These are phyloP conservation scores for Puccinia coronata DNA, from an alignment of 1,284 basidiomycete genomes.

Conservation along the genomic window DNA sequence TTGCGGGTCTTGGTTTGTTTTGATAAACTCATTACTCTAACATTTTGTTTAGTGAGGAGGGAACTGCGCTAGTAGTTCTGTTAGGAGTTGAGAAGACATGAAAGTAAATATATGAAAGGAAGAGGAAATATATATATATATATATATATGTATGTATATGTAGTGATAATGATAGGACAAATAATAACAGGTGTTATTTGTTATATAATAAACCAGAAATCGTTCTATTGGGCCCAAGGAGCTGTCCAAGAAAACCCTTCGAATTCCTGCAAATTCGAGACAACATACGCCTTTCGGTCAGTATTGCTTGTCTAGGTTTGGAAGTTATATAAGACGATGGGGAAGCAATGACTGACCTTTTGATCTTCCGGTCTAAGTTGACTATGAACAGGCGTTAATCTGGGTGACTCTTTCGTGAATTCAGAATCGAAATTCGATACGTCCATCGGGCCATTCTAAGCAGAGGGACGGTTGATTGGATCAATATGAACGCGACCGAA, in stretches of 20 bases:
- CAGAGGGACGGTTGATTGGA: background rate
- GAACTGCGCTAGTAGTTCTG: background rate
- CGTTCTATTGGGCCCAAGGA: conserved; percentile 46
- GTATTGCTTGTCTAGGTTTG: background rate
- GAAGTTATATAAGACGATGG: background rate
- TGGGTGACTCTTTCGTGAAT: conserved; percentile 95
- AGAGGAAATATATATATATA: background rate
- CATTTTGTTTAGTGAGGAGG: background rate
- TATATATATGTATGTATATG: background rate
- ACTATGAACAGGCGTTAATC: conserved; percentile 93
- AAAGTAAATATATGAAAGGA: background rate
- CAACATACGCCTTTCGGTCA: background rate
- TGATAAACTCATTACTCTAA: background rate
- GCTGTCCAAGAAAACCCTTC: conserved; percentile 80
- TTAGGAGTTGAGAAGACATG: background rate
- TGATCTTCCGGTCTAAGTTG: conserved; percentile 91
- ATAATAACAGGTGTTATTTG: background rate
- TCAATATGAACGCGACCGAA: background rate
- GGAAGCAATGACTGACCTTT: conserved; percentile 60
- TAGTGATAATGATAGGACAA: background rate
- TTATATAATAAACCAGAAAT: background rate
- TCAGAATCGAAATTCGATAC: conserved; percentile 88
- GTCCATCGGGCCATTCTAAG: conserved; percentile 60
- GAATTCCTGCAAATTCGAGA: conserved; percentile 66
- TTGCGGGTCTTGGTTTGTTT: background rate